A percentile compares a stretch with the other conserved stretches of the same genome.
phyloP scores from a whole-genome alignment of 805 yeast genomes.

The Lachancea thermotolerans region DNA sequence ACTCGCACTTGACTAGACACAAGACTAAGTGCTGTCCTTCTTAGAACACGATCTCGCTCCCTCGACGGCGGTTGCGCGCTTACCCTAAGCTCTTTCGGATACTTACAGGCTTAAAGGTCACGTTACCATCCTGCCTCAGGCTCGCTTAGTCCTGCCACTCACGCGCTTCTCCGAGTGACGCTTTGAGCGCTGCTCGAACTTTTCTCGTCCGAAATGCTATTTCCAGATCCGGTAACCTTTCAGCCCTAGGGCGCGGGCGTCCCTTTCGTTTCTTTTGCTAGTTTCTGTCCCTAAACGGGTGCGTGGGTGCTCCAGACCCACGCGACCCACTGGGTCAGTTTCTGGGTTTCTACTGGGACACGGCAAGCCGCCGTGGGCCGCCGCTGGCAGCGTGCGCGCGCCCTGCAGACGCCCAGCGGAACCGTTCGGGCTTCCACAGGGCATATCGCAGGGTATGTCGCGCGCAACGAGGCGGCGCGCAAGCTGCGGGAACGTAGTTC shows the following conservation, averaged over 20 bases:
- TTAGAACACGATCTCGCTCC: too few species aligned
- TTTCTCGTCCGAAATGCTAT: background rate
- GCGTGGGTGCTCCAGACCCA: constrained; percentile 4
- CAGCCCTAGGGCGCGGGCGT: background rate
- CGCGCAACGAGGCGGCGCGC: too few species aligned
- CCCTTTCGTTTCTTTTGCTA: background rate
- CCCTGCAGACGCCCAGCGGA: background rate
- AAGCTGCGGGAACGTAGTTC: background rate
- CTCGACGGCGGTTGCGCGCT: too few species aligned
- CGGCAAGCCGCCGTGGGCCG: background rate
- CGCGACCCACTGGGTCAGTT: constrained; percentile 5
- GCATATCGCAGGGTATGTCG: background rate
- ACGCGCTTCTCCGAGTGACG: too few species aligned
- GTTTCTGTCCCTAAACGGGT: background rate
- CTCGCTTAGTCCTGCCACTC: too few species aligned
- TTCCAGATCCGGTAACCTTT: background rate
- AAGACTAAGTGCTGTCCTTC: too few species aligned
- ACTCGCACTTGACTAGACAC: too few species aligned
- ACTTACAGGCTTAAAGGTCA: too few species aligned
- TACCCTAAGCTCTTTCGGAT: too few species aligned
- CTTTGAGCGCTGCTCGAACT: too few species aligned
- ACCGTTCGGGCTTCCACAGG: background rate
- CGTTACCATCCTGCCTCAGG: too few species aligned
- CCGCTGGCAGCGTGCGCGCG: background rate
- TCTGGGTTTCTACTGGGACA: constrained; percentile 1